Base-by-base conservation (phyloP, 345 rosid species). In the Lepidium sativum region DNA sequence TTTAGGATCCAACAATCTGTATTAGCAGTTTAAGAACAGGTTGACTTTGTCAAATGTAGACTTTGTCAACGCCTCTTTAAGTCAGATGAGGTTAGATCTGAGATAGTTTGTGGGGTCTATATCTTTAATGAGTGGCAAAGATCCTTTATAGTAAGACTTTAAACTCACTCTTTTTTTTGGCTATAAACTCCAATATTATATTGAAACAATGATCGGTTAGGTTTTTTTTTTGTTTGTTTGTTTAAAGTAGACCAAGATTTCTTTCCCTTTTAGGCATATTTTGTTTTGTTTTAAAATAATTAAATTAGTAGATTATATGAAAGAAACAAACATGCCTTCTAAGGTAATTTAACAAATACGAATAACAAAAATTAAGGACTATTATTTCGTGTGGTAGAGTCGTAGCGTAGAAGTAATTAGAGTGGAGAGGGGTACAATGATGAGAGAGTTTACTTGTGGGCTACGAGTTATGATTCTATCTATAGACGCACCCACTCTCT, bases 1-100 rank as follows among this genome's bases (percentile, higher is more conserved):
- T 56, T 21, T n/a, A 6, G 12, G 33, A 38, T 37, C 48, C 5
- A 9, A 14, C 9, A 12, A 10, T 34, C 27, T 12, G 8, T 16
- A 33, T 34, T 54, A 4, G 29, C 9, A 34, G 16, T 54, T 54
- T 51, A 5, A 6, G 41, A 37, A 0, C 31, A 18, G 33, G 34
- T 68, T 68, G 72, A 68, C 71, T 67, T 67, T 55, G 67, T 62
- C 67, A 62, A 62, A 6, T 62, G 45, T 47, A 48, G 66, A 50
- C 54, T 60, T 60, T 44, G 65, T 60, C 65, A 60, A 17, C 42
- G 54, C 32, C 57, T 32, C 35, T 29, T 25, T 23, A 27, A 25
- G 52, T 68, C 43, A 68, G 59, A 20, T 58, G 39, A 57, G 40
- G 34, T 49, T 57, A 51, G 60, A 69, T 49, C 53, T 69, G 60